These are phyloP conservation scores for Mycosphaerelloides madeirae DNA, from an alignment of 2,329 filamentous ascomycete species.

Conservation along the genomic window DNA sequence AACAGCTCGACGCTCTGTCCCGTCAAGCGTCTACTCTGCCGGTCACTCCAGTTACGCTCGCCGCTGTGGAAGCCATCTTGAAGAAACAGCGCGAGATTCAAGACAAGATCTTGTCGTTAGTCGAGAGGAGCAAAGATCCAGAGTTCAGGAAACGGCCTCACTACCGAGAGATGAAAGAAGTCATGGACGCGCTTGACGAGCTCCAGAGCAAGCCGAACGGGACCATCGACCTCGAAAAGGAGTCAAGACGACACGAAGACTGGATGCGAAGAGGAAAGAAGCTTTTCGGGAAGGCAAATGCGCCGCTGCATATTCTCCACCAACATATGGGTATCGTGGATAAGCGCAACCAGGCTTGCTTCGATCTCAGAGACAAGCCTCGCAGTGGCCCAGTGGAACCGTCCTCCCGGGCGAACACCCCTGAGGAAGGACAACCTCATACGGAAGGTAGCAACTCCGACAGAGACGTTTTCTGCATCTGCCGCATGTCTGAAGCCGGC, in stretches of 20 bases:
- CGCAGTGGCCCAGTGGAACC: slow-evolving; percentile 80
- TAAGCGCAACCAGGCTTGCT: slow-evolving; percentile 84
- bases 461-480: slow-evolving; percentile 94
- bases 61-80: slow-evolving; percentile 81
- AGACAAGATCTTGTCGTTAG: slow-evolving; percentile 76
- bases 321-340: slow-evolving; percentile 91
- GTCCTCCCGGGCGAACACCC: slow-evolving; percentile 74
- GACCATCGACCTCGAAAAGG: slow-evolving; percentile 86
- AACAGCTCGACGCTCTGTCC: slow-evolving; percentile 87
- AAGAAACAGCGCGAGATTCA: slow-evolving; percentile 95
- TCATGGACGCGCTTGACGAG: slow-evolving; percentile 80
- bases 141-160: slow-evolving; percentile 76
- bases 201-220: slow-evolving; percentile 89
- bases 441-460: slow-evolving; percentile 45
- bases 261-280: slow-evolving; percentile 99
- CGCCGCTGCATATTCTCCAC: slow-evolving; percentile 90
- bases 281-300: slow-evolving; percentile 95
- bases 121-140: slow-evolving; percentile 67
- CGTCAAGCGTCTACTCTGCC: slow-evolving; percentile 75
- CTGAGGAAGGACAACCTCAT: slow-evolving; percentile 39
- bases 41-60: slow-evolving; percentile 74
- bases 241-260: slow-evolving; percentile 92
- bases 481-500: slow-evolving; percentile 83
- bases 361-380: slow-evolving; percentile 84
- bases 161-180: slow-evolving; percentile 84